These are phyloP conservation scores for Paramecium octaurelia DNA, from an alignment of 73 alveolate species.

Conservation along the genomic window DNA sequence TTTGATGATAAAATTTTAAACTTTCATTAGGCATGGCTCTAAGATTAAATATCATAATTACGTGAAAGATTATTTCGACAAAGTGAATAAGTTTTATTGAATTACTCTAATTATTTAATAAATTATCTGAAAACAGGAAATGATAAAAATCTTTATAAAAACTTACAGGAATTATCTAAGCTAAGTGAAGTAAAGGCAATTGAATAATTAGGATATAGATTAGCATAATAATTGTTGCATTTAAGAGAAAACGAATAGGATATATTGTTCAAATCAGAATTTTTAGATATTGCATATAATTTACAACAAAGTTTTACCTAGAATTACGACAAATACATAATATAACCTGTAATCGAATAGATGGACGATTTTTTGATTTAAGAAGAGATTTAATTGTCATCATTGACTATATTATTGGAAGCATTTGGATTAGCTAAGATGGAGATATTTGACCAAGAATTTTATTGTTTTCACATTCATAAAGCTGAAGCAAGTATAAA, in stretches of 20 bases:
- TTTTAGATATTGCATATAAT: background rate
- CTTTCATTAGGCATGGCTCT: background rate
- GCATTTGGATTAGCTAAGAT: background rate
- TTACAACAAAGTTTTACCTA: background rate
- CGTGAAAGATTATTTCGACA: background rate
- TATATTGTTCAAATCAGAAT: background rate
- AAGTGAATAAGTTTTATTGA: background rate
- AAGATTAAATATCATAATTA: background rate
- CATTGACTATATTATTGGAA: background rate
- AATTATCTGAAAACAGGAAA: background rate
- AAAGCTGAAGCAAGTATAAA: background rate
- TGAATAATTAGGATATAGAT: background rate
- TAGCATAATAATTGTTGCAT: background rate
- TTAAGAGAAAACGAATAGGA: background rate
- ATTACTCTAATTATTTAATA: background rate
- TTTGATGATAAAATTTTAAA: background rate
- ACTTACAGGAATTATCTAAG: background rate
- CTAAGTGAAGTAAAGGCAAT: background rate
- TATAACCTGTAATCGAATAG: background rate
- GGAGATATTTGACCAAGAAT: background rate
- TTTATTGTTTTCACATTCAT: background rate
- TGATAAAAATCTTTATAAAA: background rate
- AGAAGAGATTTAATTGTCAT: background rate
- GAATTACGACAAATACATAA: background rate
- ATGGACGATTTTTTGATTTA: background rate